Conservation (phyloP, 257 asterid genomes). For the Solanum ossicruentum region DNA sequence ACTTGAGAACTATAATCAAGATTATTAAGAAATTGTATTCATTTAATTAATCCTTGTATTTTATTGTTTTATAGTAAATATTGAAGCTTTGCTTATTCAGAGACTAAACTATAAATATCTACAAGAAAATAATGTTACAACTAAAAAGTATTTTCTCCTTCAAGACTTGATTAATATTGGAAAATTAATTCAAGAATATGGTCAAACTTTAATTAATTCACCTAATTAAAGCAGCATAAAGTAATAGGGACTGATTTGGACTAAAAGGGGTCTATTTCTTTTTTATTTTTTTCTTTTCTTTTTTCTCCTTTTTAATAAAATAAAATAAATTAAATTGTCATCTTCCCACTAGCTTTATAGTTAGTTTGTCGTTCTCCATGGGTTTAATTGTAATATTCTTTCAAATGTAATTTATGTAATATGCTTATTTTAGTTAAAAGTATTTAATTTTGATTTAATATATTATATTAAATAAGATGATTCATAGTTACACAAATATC, state of each 20-base stretch:
- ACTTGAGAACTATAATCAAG: too few species aligned
- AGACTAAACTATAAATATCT: background rate
- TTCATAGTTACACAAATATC: background rate
- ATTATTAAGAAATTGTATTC: background rate
- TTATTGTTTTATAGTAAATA: too few species aligned
- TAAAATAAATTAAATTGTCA: background rate
- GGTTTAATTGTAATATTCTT: background rate
- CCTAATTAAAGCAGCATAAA: background rate
- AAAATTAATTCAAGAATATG: background rate
- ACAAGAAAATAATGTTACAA: background rate
- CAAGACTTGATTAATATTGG: background rate
- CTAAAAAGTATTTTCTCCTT: background rate
- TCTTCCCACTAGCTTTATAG: background rate
- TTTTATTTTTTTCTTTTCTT: background rate
- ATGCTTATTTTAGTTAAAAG: background rate
- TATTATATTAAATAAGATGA: background rate
- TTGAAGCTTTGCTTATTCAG: background rate
- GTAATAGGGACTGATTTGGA: background rate
- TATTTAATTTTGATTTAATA: background rate
- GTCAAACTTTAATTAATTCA: background rate
- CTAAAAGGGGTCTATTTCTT: background rate
- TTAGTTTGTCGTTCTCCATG: background rate
- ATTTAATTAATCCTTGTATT: background rate
- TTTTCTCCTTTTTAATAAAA: background rate
- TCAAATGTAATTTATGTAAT: background rate